These are phyloP conservation scores for Psidium guajava DNA, from an alignment of 345 rosid species.

Conservation along the genomic window DNA sequence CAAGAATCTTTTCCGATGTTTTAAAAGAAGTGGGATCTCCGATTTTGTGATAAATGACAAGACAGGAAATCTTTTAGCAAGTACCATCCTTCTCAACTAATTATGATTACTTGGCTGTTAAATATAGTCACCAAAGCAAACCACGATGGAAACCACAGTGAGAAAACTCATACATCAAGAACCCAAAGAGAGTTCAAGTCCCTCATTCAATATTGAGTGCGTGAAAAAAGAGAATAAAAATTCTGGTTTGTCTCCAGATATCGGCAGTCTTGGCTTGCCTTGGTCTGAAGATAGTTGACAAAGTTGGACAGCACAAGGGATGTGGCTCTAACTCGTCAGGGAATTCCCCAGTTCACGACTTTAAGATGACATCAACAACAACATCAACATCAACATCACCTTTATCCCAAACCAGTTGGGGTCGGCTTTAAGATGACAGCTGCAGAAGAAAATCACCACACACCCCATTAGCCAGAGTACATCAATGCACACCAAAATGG, in stretches of 20 bases:
- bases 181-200: background rate
- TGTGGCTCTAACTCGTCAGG: background rate
- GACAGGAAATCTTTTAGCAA: conserved; percentile 1
- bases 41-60: background rate
- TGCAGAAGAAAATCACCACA: background rate
- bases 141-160: background rate
- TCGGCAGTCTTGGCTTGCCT: background rate
- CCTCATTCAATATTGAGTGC: background rate
- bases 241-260: background rate
- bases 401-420: too few species aligned
- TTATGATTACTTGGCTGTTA: background rate
- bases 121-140: background rate
- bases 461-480: background rate
- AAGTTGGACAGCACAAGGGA: background rate
- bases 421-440: background rate
- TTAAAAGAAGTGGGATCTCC: background rate
- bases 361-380: background rate
- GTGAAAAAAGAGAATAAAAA: background rate
- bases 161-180: background rate
- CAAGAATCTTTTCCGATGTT: background rate
- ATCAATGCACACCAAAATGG: background rate
- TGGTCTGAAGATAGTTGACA: background rate
- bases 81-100: background rate
- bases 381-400: too few species aligned
- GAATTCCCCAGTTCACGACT: background rate